A percentile compares a stretch with the other conserved stretches of the same genome.
Evolutionary conservation across 495 filamentous ascomycete species (phyloP).

Genomic region (Tetracladium setigerum): DNA sequence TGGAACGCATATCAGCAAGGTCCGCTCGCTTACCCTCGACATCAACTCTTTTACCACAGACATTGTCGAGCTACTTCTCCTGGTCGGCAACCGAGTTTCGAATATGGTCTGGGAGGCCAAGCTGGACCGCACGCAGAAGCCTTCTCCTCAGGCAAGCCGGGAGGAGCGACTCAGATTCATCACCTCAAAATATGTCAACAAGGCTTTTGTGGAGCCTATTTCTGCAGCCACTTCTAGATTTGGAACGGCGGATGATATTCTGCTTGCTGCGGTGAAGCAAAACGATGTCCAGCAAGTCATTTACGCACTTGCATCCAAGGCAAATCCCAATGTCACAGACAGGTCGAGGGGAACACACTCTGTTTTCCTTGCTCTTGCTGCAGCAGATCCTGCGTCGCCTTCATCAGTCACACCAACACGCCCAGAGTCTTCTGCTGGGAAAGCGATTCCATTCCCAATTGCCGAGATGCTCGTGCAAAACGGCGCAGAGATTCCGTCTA

Average conservation of each 20-base stretch:
- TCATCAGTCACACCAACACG: constrained; percentile 25
- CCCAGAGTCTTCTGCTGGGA: constrained; percentile 25
- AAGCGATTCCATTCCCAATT: constrained; percentile 60
- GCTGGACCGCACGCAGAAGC: constrained; percentile 65
- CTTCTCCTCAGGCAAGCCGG: constrained; percentile 64
- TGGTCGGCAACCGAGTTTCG: constrained; percentile 86
- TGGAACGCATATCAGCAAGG: constrained; percentile 95
- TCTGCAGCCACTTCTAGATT: constrained; percentile 69
- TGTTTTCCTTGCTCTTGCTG: constrained; percentile 86
- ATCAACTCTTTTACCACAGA: constrained; percentile 93
- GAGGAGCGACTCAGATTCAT: constrained; percentile 91
- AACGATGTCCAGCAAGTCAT: constrained; percentile 90
- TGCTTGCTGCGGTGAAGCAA: constrained; percentile 88
- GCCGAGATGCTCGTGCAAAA: constrained; percentile 93
- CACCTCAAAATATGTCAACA: constrained; percentile 86
- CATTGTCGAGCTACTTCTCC: constrained; percentile 87
- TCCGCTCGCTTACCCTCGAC: constrained; percentile 91
- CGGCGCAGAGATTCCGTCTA: constrained; percentile 75
- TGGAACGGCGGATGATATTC: constrained; percentile 74
- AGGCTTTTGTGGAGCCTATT: constrained; percentile 71
- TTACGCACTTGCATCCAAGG: constrained; percentile 80
- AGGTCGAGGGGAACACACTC: constrained; percentile 82
- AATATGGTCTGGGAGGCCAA: constrained; percentile 96
- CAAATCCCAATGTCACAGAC: constrained; percentile 81
- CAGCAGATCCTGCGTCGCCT: constrained; percentile 80